Evolutionary conservation across 1,284 basidiomycete species (phyloP).

Genomic region (Meira nashicola): DNA sequence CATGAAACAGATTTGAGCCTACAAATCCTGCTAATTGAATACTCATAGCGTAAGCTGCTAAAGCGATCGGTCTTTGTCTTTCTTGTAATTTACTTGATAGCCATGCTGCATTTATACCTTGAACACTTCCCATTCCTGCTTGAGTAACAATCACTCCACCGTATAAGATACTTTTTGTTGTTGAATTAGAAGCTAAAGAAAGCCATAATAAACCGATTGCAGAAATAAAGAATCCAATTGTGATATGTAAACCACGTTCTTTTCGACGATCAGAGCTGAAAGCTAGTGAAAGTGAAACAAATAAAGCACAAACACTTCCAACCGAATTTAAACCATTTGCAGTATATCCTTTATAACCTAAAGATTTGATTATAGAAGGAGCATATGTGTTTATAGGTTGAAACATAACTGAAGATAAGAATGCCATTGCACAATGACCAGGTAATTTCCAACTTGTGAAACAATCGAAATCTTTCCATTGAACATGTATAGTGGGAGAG

Average conservation of each 20-base stretch:
- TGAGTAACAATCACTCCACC: not conserved
- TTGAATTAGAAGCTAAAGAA: not conserved
- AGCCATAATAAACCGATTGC: slow-evolving; percentile 11
- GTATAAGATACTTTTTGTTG: not conserved
- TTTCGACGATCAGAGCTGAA: not conserved
- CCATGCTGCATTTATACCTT: slow-evolving; percentile 5
- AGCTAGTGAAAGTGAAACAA: not conserved
- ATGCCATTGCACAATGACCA: slow-evolving; percentile 4
- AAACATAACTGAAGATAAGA: slow-evolving; percentile 1
- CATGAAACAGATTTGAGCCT: not conserved
- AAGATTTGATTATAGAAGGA: slow-evolving; percentile 9
- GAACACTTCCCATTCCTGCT: slow-evolving; percentile 1
- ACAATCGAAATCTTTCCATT: not conserved
- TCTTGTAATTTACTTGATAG: not conserved
- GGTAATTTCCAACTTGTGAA: slow-evolving; percentile 5
- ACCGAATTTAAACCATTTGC: slow-evolving; percentile 7
- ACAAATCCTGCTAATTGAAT: slow-evolving; percentile 3
- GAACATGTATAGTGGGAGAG: too few relatives aligned
- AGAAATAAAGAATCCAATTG: not conserved
- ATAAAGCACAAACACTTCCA: not conserved
- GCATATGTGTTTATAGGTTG: slow-evolving; percentile 8
- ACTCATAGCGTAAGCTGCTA: not conserved
- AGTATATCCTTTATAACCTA: slow-evolving; percentile 9
- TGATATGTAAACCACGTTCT: not conserved
- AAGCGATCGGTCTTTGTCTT: not conserved